phyloP scores from a whole-genome alignment of 495 filamentous ascomycete species.

The Ramalina intermedia region DNA sequence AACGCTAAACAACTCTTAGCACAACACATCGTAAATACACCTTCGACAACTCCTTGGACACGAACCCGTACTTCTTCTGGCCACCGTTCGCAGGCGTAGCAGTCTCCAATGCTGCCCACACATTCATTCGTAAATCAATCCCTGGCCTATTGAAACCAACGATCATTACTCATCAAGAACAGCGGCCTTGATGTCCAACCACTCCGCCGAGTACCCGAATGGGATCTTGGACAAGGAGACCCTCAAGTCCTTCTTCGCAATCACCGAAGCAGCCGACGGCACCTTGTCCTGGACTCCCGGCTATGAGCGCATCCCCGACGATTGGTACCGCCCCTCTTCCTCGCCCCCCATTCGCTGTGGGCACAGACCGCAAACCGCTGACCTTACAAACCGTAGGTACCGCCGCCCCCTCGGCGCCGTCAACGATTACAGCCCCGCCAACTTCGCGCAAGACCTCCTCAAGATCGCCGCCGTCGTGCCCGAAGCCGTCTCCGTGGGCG shows the following conservation, averaged over 20 bases:
- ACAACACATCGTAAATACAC: conserved; percentile 5
- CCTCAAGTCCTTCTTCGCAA: conserved; percentile 33
- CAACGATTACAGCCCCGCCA: conserved; percentile 27
- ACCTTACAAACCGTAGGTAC: background rate
- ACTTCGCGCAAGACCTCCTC: conserved; percentile 22
- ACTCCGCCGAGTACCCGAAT: conserved; percentile 15
- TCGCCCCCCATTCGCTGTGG: conserved; percentile 7
- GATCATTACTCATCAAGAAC: background rate
- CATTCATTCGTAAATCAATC: conserved; percentile 24
- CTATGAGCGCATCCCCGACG: conserved; percentile 41
- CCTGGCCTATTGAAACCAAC: background rate
- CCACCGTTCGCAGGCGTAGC: conserved; percentile 32
- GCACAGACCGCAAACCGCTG: conserved; percentile 1
- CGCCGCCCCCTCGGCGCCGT: conserved; percentile 12
- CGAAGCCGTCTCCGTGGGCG: conserved; percentile 30
- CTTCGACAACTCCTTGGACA: conserved; percentile 31
- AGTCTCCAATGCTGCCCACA: conserved; percentile 32
- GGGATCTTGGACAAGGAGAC: conserved; percentile 21
- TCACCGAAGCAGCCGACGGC: conserved; percentile 22
- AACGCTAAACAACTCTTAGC: background rate
- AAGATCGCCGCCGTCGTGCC: conserved; percentile 22
- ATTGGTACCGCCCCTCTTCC: conserved; percentile 38
- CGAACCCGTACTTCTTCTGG: conserved; percentile 39
- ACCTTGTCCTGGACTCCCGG: conserved; percentile 30
- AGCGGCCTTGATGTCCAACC: conserved; percentile 17